phyloP scores from a whole-genome alignment of 2,329 filamentous ascomycete genomes.

The Aspergillus proliferans region DNA sequence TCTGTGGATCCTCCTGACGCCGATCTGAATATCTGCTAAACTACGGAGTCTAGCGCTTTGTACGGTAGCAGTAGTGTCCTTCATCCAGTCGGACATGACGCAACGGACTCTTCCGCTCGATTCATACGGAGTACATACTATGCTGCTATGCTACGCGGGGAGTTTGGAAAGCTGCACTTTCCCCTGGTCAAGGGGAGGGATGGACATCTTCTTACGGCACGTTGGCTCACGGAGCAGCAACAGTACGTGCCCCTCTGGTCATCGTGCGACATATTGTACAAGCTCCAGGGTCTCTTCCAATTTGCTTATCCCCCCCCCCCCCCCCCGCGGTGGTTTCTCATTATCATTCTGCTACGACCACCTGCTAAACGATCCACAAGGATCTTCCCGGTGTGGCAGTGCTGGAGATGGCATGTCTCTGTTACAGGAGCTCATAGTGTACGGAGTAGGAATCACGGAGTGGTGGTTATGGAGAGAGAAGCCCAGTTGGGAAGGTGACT shows the following conservation, averaged over 20 bases:
- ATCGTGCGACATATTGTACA: conserved; percentile 10
- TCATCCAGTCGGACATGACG: neutral
- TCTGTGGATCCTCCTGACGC: conserved; percentile 23
- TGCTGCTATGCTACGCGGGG: neutral
- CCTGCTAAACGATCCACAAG: neutral
- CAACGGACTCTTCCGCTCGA: neutral
- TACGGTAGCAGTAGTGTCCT: too few species aligned
- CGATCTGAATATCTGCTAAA: conserved; percentile 21
- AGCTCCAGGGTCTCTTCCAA: neutral
- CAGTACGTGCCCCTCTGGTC: neutral
- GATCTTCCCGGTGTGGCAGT: neutral
- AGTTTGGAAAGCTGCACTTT: neutral
- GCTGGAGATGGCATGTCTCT: neutral
- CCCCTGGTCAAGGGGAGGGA: neutral
- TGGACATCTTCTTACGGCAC: neutral
- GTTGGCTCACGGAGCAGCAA: neutral
- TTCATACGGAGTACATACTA: neutral
- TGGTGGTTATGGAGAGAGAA: neutral
- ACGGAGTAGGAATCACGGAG: too few species aligned
- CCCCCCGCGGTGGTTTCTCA: neutral
- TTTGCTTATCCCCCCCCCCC: neutral
- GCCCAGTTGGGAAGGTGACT: neutral
- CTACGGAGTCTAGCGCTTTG: neutral
- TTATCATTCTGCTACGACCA: neutral
- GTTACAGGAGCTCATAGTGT: neutral